Conservation (phyloP, 306 rosid genomes). For the Ziziphus jujuba region DNA sequence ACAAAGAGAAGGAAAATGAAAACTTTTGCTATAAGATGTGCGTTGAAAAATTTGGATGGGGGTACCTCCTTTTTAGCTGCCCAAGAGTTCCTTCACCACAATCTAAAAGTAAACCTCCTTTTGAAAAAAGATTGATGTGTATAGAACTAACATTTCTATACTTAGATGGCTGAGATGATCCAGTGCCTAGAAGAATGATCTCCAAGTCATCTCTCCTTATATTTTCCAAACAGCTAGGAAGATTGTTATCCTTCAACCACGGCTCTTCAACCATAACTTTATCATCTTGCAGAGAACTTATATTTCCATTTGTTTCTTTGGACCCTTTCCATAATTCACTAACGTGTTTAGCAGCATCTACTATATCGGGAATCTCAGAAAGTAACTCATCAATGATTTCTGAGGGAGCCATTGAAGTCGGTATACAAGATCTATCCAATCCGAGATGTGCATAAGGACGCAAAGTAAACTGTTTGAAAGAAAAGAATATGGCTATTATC, state of each 20-base stretch:
- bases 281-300: constrained; percentile 30
- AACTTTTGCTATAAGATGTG: constrained; percentile 5
- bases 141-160: constrained; percentile 89
- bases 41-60: constrained; percentile 5
- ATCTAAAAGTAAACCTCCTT: constrained; percentile 85
- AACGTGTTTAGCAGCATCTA: constrained; percentile 66
- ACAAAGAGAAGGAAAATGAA: not conserved
- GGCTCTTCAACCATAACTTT: constrained; percentile 68
- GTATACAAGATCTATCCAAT: constrained; percentile 75
- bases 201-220: constrained; percentile 90
- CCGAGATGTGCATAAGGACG: constrained; percentile 79
- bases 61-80: constrained; percentile 89
- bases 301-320: constrained; percentile 37
- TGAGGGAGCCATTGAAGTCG: constrained; percentile 41
- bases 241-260: constrained; percentile 53
- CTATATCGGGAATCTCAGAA: constrained; percentile 76
- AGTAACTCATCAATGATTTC: constrained; percentile 64
- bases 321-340: constrained; percentile 57
- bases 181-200: constrained; percentile 94
- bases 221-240: constrained; percentile 78
- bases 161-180: constrained; percentile 96
- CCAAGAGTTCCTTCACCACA: constrained; percentile 96
- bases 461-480: constrained; percentile 68
- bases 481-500: constrained; percentile 8
- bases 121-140: constrained; percentile 77